phyloP scores from a whole-genome alignment of 2,329 filamentous ascomycete genomes.

The Nannizzia gypsea region DNA sequence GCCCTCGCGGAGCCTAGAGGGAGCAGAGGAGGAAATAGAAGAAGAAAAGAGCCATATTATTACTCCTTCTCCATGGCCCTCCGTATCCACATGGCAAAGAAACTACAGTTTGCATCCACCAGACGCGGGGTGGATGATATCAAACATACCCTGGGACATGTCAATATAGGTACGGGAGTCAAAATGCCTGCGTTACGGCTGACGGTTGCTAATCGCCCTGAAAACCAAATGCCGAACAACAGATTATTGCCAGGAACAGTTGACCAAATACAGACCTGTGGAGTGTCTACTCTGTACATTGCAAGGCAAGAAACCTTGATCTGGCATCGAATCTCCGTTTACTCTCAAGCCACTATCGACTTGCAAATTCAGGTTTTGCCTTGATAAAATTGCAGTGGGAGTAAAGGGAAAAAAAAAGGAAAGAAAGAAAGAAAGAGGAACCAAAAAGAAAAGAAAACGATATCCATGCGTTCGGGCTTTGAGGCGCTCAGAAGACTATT shows the following conservation, averaged over 20 bases:
- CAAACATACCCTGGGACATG: neutral
- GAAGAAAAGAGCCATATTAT: neutral
- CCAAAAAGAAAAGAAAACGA: slow-evolving; percentile 2
- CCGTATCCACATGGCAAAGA: slow-evolving; percentile 2
- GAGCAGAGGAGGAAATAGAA: neutral
- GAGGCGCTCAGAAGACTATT: neutral
- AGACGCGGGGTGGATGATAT: neutral
- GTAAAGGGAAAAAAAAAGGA: neutral
- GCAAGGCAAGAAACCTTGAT: neutral
- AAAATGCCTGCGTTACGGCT: too few relatives aligned
- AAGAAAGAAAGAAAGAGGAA: neutral
- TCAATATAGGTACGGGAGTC: neutral
- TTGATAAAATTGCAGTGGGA: neutral
- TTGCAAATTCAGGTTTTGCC: slow-evolving; percentile 1
- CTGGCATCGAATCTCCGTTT: slow-evolving; percentile 1
- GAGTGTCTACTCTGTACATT: neutral
- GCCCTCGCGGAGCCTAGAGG: neutral
- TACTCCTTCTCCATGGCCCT: neutral
- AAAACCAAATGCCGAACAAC: neutral
- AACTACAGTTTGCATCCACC: neutral
- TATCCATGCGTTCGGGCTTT: slow-evolving; percentile 1
- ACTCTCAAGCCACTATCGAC: slow-evolving; percentile 1
- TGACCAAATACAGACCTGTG: neutral
- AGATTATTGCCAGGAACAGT: neutral
- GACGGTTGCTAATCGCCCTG: neutral